These are phyloP conservation scores for Conidiobolus coronatus DNA, from an alignment of 371 early-diverging fungal genomes.

Conservation along the genomic window DNA sequence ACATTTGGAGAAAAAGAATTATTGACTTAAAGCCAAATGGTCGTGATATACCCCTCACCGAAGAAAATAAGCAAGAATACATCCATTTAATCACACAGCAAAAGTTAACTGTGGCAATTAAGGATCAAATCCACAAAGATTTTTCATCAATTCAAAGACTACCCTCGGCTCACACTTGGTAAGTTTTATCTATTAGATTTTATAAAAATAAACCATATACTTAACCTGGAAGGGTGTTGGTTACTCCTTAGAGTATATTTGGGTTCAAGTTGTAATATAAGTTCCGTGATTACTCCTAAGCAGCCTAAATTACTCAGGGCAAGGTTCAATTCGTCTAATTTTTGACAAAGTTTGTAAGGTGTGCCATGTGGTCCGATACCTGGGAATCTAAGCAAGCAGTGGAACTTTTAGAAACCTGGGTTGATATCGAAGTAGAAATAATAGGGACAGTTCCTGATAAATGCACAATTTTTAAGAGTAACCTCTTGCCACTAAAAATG, in stretches of 20 bases:
- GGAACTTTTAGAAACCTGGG: slow-evolving; percentile 68
- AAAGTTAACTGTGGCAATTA: slow-evolving; percentile 65
- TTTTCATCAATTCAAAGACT: slow-evolving; percentile 67
- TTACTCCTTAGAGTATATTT: not conserved
- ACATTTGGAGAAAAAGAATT: slow-evolving; percentile 68
- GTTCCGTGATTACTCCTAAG: not conserved
- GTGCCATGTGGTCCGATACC: slow-evolving; percentile 85
- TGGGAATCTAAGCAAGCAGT: slow-evolving; percentile 79
- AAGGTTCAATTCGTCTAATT: slow-evolving; percentile 40
- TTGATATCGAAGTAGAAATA: slow-evolving; percentile 73
- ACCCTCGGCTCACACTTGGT: slow-evolving; percentile 97
- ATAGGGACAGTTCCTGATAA: slow-evolving; percentile 65
- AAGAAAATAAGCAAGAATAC: slow-evolving; percentile 93
- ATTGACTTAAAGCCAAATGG: slow-evolving; percentile 84
- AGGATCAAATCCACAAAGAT: slow-evolving; percentile 93
- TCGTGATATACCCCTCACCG: slow-evolving; percentile 77
- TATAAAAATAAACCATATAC: not conserved
- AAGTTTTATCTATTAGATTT: slow-evolving; percentile 13
- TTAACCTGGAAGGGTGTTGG: not conserved
- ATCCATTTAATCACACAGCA: slow-evolving; percentile 80
- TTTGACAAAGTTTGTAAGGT: slow-evolving; percentile 85
- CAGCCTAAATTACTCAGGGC: not conserved
- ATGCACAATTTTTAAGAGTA: slow-evolving; percentile 75
- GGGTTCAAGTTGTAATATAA: not conserved
- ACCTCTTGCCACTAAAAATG: slow-evolving; percentile 58